Evolutionary conservation across 208 protist species (phyloP).

Genomic region (Crithidia acanthocephali): DNA sequence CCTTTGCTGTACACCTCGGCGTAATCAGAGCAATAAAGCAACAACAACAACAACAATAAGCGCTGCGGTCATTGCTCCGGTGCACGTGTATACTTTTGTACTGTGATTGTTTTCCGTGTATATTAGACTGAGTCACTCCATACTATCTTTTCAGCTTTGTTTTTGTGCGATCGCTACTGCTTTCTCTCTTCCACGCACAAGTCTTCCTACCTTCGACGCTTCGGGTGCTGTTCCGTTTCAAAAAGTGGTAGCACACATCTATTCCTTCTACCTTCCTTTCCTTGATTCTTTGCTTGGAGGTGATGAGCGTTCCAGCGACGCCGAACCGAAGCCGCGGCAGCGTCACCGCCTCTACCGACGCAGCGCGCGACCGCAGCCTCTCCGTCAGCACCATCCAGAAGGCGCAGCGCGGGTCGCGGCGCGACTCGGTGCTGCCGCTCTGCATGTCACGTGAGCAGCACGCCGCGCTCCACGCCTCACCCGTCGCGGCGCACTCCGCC

Average conservation of each 20-base stretch:
- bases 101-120: too few relatives aligned
- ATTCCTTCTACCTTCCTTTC: too few relatives aligned
- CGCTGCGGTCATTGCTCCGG: neutral
- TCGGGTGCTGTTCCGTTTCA: too few relatives aligned
- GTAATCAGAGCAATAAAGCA: neutral
- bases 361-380: neutral
- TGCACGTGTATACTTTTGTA: too few relatives aligned
- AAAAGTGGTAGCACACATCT: too few relatives aligned
- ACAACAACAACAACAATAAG: constrained; percentile 5
- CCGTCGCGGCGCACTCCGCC: neutral
- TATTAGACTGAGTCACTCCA: neutral
- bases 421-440: constrained; percentile 38
- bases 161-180: neutral
- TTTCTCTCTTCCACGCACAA: too few relatives aligned
- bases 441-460: constrained; percentile 58
- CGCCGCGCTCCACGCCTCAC: constrained; percentile 23
- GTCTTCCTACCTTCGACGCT: too few relatives aligned
- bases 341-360: neutral
- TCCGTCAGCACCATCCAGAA: constrained; percentile 6
- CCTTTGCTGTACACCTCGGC: neutral
- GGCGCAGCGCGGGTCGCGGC: constrained; percentile 15
- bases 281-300: too few relatives aligned
- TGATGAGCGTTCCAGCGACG: constrained; percentile 10
- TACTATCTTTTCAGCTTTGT: neutral
- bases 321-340: constrained; percentile 2